Conservation (phyloP, 768 basidiomycete genomes). For the Porpolomopsis calyptriformis region DNA sequence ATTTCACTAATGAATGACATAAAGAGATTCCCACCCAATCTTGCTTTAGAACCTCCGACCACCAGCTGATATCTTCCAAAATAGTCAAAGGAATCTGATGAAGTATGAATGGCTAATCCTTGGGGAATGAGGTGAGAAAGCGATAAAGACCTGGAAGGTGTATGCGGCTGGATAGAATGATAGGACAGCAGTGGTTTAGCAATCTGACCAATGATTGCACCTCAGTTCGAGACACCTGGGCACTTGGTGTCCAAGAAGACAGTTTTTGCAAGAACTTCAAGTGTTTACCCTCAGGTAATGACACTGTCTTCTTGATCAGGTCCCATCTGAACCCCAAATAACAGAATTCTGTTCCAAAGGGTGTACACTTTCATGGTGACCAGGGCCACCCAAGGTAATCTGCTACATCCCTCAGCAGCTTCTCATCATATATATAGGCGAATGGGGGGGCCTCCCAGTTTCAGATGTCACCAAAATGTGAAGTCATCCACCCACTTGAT, state of each 20-base stretch:
- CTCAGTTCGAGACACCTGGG: background rate
- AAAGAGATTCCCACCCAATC: no score
- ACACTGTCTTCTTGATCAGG: conserved; percentile 15
- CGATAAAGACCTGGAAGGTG: conserved; percentile 17
- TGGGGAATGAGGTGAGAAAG: conserved; percentile 15
- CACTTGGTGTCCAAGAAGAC: background rate
- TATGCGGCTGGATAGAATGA: conserved; percentile 15
- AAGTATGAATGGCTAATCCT: no score
- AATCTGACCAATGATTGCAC: conserved; percentile 18
- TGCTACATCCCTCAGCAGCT: background rate
- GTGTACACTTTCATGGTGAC: conserved; percentile 9
- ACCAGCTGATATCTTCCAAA: conserved; percentile 22
- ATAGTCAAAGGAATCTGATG: conserved; percentile 12
- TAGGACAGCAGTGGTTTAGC: conserved; percentile 20
- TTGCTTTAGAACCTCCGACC: conserved; percentile 10
- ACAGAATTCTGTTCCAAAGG: conserved; percentile 9
- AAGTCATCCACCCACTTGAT: conserved; percentile 18
- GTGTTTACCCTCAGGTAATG: conserved; percentile 8
- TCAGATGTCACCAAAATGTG: background rate
- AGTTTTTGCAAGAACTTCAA: background rate
- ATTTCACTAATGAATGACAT: no score
- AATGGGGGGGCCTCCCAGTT: no score
- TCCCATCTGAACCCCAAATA: conserved; percentile 26
- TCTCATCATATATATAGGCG: background rate
- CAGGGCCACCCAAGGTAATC: background rate